These are phyloP conservation scores for Helenozyma baotianmanensis DNA, from an alignment of 805 yeast genomes.

Conservation along the genomic window DNA sequence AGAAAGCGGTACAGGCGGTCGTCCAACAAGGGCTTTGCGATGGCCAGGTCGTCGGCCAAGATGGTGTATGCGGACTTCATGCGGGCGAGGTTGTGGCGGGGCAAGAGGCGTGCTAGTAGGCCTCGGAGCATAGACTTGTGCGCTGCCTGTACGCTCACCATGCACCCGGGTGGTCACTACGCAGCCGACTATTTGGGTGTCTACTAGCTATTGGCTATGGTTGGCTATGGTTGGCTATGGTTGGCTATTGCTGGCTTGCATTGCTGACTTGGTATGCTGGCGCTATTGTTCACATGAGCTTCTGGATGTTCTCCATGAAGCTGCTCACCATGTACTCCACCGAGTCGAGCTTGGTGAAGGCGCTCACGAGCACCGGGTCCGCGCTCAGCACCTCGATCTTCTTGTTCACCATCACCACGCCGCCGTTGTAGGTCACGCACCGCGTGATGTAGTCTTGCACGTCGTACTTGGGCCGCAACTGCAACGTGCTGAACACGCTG, in stretches of 20 bases:
- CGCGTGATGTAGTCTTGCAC: constrained; percentile 54
- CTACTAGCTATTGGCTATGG: too few relatives aligned
- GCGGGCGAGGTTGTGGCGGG: not conserved
- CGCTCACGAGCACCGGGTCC: constrained; percentile 62
- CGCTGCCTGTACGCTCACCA: too few relatives aligned
- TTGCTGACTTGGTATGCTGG: too few relatives aligned
- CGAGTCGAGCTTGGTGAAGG: constrained; percentile 59
- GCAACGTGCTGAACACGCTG: constrained; percentile 22
- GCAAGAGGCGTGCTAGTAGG: not conserved
- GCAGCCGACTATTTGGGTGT: too few relatives aligned
- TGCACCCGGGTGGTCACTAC: too few relatives aligned
- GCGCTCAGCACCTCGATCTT: constrained; percentile 58
- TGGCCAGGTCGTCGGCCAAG: constrained; percentile 25
- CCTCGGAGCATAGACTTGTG: not conserved
- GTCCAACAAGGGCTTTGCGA: constrained; percentile 54
- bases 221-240: too few relatives aligned
- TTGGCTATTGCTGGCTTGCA: too few relatives aligned
- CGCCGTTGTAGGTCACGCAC: constrained; percentile 54
- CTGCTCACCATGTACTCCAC: constrained; percentile 48
- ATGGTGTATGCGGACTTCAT: constrained; percentile 8
- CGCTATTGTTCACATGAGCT: constrained; percentile 1
- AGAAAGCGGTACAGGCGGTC: constrained; percentile 72
- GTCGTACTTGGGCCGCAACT: constrained; percentile 25
- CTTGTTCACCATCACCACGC: constrained; percentile 59
- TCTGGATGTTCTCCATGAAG: constrained; percentile 18